phyloP scores from a whole-genome alignment of 257 asterid species.

The Lycium barbarum region DNA sequence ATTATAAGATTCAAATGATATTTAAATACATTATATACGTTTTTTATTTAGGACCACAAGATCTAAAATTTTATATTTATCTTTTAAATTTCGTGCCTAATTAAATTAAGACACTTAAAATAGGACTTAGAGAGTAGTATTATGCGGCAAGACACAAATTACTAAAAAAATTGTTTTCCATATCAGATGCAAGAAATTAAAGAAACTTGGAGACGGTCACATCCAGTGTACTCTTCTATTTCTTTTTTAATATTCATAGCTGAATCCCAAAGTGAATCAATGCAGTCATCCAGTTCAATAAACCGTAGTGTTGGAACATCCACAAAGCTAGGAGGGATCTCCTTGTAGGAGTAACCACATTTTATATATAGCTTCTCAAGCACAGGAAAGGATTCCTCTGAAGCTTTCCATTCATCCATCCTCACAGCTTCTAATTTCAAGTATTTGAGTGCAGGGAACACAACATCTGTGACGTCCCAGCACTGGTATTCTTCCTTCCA shows the following conservation, averaged over 20 bases:
- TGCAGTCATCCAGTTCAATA: background rate
- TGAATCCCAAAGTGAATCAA: background rate
- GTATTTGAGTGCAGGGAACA: slow-evolving; percentile 9
- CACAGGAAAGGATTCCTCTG: background rate
- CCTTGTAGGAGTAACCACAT: fast-evolving
- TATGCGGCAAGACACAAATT: background rate
- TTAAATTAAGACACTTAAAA: too few relatives aligned
- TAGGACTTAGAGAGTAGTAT: too few relatives aligned
- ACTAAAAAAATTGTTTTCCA: too few relatives aligned
- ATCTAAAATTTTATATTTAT: too few relatives aligned
- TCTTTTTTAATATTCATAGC: background rate
- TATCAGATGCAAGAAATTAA: background rate
- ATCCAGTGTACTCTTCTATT: background rate
- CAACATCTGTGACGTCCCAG: background rate
- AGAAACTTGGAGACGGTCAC: background rate
- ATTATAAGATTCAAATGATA: too few relatives aligned
- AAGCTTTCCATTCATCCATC: background rate
- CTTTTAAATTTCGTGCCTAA: too few relatives aligned
- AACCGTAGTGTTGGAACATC: background rate
- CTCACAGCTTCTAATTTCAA: fast-evolving
- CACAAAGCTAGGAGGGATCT: background rate
- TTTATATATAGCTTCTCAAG: background rate
- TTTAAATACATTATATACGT: too few relatives aligned
- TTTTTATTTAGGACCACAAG: too few relatives aligned
- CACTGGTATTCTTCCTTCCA: background rate